Evolutionary conservation across 1,139 yeast genomes (phyloP).

Genomic region (Kodamaea sp.): DNA sequence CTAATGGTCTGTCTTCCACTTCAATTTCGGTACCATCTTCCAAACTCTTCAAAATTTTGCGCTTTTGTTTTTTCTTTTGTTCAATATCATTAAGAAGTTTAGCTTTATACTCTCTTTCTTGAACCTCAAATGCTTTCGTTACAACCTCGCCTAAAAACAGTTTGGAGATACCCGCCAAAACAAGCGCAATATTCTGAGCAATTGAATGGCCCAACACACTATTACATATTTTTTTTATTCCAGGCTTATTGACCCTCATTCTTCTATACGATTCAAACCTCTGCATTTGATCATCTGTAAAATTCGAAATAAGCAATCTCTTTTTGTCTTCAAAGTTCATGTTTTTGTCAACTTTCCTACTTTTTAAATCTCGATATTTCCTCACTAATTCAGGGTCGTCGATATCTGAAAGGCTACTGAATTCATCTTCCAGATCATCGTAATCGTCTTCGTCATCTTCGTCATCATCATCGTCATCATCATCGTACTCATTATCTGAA

Average conservation of each 20-base stretch:
- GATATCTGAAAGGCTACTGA: slow-evolving; percentile 26
- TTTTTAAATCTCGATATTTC: slow-evolving; percentile 27
- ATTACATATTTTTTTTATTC: slow-evolving; percentile 78
- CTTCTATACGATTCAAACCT: slow-evolving; percentile 86
- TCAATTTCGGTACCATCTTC: slow-evolving; percentile 30
- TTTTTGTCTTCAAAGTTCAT: slow-evolving; percentile 50
- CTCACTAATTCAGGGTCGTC: slow-evolving; percentile 37
- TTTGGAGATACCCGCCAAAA: slow-evolving; percentile 83
- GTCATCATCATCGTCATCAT: slow-evolving; percentile 17
- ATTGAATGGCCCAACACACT: slow-evolving; percentile 77
- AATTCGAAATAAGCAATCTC: slow-evolving; percentile 64
- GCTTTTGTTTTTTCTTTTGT: slow-evolving; percentile 32
- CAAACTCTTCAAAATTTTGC: slow-evolving; percentile 25
- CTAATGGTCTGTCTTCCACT: slow-evolving; percentile 27
- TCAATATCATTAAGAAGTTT: slow-evolving; percentile 36
- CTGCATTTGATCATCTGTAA: slow-evolving; percentile 81
- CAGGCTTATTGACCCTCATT: slow-evolving; percentile 73
- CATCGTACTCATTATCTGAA: slow-evolving; percentile 1
- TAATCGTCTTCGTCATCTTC: slow-evolving; percentile 13
- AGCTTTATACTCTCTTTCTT: slow-evolving; percentile 50
- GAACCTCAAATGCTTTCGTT: slow-evolving; percentile 72
- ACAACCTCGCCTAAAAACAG: slow-evolving; percentile 85
- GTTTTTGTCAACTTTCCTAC: slow-evolving; percentile 19
- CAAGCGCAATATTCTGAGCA: slow-evolving; percentile 78
- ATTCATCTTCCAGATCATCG: slow-evolving; percentile 17